Percentiles rank a stretch among this genome's conserved stretches.
These are phyloP conservation scores for Pichia kluyveri DNA, from an alignment of 805 yeast genomes.

Conservation along the genomic window DNA sequence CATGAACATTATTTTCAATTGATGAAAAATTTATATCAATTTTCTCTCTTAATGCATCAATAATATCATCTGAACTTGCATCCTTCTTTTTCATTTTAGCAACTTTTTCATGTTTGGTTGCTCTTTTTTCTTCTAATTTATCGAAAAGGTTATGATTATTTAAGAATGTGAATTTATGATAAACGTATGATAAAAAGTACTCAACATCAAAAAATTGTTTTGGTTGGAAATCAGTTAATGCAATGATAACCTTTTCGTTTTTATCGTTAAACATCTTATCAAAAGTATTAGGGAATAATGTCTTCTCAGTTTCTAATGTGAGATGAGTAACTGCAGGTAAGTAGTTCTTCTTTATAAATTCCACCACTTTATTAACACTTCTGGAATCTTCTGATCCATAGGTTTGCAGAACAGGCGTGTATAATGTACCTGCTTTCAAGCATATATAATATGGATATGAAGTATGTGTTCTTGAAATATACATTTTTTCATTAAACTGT, in stretches of 20 bases:
- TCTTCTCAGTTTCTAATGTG: slow-evolving; percentile 28
- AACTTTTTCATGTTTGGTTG: slow-evolving; percentile 35
- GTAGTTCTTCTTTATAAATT: slow-evolving; percentile 41
- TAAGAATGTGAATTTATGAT: slow-evolving; percentile 35
- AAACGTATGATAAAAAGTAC: slow-evolving; percentile 30
- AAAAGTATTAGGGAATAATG: slow-evolving; percentile 28
- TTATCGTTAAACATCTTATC: slow-evolving; percentile 19
- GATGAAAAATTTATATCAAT: slow-evolving; percentile 31
- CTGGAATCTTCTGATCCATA: slow-evolving; percentile 60
- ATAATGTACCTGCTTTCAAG: slow-evolving; percentile 47
- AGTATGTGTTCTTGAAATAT: slow-evolving; percentile 43
- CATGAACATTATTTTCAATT: slow-evolving; percentile 31
- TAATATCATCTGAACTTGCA: slow-evolving; percentile 34
- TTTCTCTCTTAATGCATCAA: slow-evolving; percentile 42
- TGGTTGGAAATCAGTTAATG: slow-evolving; percentile 37
- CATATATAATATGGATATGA: slow-evolving; percentile 54
- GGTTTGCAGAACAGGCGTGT: slow-evolving; percentile 47
- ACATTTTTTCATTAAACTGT: slow-evolving; percentile 37
- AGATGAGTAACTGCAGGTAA: slow-evolving; percentile 48
- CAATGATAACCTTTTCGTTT: slow-evolving; percentile 39
- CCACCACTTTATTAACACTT: slow-evolving; percentile 34
- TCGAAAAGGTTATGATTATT: slow-evolving; percentile 30
- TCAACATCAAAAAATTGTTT: slow-evolving; percentile 13
- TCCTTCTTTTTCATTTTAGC: slow-evolving; percentile 33
- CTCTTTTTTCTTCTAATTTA: slow-evolving; percentile 22